Evolutionary conservation across 225 moss, liverwort and hornwort species (phyloP), one percentile per base, ranked within the genome.

Genomic region (Ulota crispa): DNA sequence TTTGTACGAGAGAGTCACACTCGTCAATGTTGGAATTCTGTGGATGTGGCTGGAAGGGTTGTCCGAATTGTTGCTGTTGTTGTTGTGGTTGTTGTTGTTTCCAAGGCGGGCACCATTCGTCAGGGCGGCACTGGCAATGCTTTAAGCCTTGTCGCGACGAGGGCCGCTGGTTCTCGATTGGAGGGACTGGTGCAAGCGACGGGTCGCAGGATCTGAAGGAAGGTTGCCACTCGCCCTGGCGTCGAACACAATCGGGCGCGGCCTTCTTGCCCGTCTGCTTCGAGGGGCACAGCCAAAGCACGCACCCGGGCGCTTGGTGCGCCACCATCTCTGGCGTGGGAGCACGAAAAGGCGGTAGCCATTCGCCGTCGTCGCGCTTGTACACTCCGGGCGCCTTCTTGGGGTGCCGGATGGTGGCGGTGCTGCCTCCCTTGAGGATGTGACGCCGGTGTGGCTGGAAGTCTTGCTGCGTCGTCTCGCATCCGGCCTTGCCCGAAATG

Each of bases 71-170:
- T 31, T 78, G 77, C 1, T 73, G 81, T 19, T 39, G 45, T 16
- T 47, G 12, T 41, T 78, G 77, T 4, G 55, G n/a, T 45, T 52
- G 77, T 7, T 61, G 82, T 66, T 73, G 45, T 81, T 84, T 87
- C 87, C 87, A 84, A 0, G 87, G 85, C 3, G 87, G 85, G 45
- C 79, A 82, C 87, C 87, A 88, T 76, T 85, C 85, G 28, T 85
- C 85, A 21, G 82, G 85, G 8, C 70, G 87, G 75, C 70, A 39
- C 64, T 81, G 74, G 32, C 78, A 81, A 27, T 74, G 81, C 74
- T 74, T 78, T 37, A 87, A 30, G 16, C 84, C 81, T 13, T 80
- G 75, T 18, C 70, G 61, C 3, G 69, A 78, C 11, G 73, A 27
- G 14, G 81, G 57, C 56, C 74, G 50, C 47, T 69, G 75, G 4